Evolutionary conservation across 352 stramenopile genomes (phyloP), one percentile per base, ranked within the genome.

Genomic region (Globisporangium recalcitrans): DNA sequence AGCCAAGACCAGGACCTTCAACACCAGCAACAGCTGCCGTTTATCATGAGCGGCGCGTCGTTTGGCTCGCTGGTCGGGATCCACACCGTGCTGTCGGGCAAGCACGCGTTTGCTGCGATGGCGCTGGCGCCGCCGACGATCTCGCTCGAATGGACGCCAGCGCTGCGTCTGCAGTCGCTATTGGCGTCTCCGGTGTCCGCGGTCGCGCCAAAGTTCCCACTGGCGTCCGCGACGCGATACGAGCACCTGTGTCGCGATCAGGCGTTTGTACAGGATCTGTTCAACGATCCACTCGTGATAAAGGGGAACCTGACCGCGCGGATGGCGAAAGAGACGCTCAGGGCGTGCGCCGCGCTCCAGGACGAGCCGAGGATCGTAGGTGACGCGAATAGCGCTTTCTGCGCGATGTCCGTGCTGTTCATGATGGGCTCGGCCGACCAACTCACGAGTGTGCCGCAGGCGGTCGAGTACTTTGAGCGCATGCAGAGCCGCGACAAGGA

Each of bases 401-500:
- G 51, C 34, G 32, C 58, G 10, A 48, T 72, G 26, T 68, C 69
- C 2, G 8, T 78, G 8, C 48, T 80, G 1, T 55, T 77, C 9
- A 31, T 80, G 21, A 63, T 74, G 52, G 73, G 73, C 46, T 65
- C 63, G 1, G 49, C 51, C 10, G 73, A 80, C 61, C 63, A 70
- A 16, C 56, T 77, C 47, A 66, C 63, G 54, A 80, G 68, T 48
- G 21, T 66, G 7, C 24, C 57, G 2, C 26, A 67, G 1, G 53
- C 63, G 4, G 49, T 65, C 9, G 40, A 55, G 49, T 40, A 38
- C 49, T 55, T 55, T 31, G 24, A 75, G n/a, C 63, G 62, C 16
- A 62, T 78, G 32, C 31, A 47, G 13, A 74, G 58, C 58, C 62
- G 56, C 31, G 68, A 80, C 66, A 80, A 78, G 63, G 24, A 70